Evolutionary conservation across 2,329 filamentous ascomycete species (phyloP), one percentile per base, ranked within the genome.

Genomic region (Penicillium frequentans): DNA sequence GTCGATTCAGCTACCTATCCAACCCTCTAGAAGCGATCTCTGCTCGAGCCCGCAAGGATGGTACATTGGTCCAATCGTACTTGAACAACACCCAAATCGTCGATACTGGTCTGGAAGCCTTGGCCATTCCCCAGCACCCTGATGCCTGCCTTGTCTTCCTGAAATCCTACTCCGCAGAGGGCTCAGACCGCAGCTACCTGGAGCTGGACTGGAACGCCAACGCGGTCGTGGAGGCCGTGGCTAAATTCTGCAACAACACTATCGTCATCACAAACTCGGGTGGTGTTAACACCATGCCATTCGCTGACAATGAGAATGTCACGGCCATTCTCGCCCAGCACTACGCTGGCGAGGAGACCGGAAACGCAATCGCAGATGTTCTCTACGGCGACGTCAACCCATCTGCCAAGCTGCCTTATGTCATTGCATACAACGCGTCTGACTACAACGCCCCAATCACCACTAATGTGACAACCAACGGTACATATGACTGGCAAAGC

Each of bases 251-350:
- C 73, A 79, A 78, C 58, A 87, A 85, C 57, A 88, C 86, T 2
- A 78, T 89, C 29, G 86, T 89, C 0, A 77, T 89, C 1, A 76
- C 88, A 2, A 86, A 89, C 70, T 88, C 87, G 27, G 84, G 85
- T 3, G 87, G 86, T 0, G 77, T 82, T 5, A 78, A 86, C 3
- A 73, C 45, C 76, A 1, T 84, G 87, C 65, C 87, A 86, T 0
- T 82, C 88, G 0, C 86, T 88, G 57, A 77, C 78, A 1, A 89
- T 84, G 75, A 82, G 16, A 88, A 88, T 57, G 81, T 90, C 27
- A 88, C 85, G 2, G 86, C 82, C 1, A 75, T 90, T 90, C 1
- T 85, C 85, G 66, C 86, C 84, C 2, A 86, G 88, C 61, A 87
- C 73, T 89, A 0, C 86, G 86, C 0, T 62, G 87, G 87, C 0